Percentiles rank a stretch among this genome's conserved stretches.
Evolutionary conservation across 202 grass and related monocot species (phyloP).

Genomic region (Thinopyrum obtusiflorum): DNA sequence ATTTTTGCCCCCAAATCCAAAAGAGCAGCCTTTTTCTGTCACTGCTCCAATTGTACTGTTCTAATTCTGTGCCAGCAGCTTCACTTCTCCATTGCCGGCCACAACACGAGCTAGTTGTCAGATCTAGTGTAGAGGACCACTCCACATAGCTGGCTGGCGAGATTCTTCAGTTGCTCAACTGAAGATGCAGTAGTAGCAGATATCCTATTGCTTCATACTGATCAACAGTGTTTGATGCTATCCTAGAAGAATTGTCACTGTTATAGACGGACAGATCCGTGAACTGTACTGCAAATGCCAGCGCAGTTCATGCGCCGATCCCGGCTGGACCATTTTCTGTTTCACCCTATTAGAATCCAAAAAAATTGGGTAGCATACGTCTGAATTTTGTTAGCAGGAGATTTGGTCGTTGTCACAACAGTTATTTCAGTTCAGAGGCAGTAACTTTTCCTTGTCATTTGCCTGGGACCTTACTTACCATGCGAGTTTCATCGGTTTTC

Average conservation of each 20-base stretch:
- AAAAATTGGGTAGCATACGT: not conserved
- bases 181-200: conserved; percentile 17
- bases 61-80: not conserved
- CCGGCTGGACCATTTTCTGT: conserved; percentile 12
- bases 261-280: conserved; percentile 29
- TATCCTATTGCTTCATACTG: conserved; percentile 36
- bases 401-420: not conserved
- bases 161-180: conserved; percentile 52
- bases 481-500: not conserved
- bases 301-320: not conserved
- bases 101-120: conserved; percentile 31
- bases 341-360: conserved; percentile 17
- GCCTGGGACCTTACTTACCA: conserved; percentile 1
- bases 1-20: not conserved
- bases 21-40: not conserved
- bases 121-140: conserved; percentile 36
- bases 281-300: not conserved
- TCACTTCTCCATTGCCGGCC: conserved; percentile 21
- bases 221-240: conserved; percentile 22
- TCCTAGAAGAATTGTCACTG: conserved; percentile 33
- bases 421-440: not conserved
- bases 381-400: not conserved
- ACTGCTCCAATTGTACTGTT: conserved; percentile 11
- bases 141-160: conserved; percentile 31
- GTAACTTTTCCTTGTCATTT: not conserved